A percentile compares a stretch with the other conserved stretches of the same genome.
These are phyloP conservation scores for Glaciozyma martinii DNA, from an alignment of 768 basidiomycete species.

Conservation along the genomic window DNA sequence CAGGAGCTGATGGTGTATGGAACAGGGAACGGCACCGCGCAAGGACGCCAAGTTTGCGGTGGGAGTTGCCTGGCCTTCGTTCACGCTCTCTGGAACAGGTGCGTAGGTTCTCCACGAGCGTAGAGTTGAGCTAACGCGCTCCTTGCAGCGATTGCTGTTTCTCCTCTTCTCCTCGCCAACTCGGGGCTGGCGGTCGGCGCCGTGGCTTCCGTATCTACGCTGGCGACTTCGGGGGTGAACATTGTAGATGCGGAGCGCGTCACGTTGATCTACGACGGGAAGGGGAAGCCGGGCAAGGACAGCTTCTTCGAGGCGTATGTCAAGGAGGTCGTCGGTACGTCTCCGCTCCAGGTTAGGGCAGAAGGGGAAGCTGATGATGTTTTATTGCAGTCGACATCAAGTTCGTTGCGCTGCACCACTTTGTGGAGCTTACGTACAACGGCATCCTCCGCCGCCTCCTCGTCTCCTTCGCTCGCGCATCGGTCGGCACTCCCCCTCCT, in stretches of 20 bases:
- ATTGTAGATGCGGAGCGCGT: constrained; percentile 21
- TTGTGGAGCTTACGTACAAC: constrained; percentile 27
- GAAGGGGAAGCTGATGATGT: background rate
- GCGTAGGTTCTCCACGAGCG: background rate
- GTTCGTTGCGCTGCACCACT: constrained; percentile 24
- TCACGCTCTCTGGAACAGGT: constrained; percentile 20
- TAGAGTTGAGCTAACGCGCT: background rate
- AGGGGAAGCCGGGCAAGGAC: constrained; percentile 24
- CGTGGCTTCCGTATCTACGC: constrained; percentile 10
- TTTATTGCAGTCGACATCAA: constrained; percentile 22
- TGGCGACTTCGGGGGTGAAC: constrained; percentile 21
- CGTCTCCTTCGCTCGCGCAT: constrained; percentile 9
- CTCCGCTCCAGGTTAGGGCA: background rate
- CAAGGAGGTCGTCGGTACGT: constrained; percentile 25
- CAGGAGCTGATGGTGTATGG: background rate
- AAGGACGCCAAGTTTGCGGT: constrained; percentile 16
- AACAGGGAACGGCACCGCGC: background rate
- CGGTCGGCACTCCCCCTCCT: background rate
- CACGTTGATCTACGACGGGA: constrained; percentile 22
- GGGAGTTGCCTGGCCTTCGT: constrained; percentile 28
- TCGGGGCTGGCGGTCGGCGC: constrained; percentile 10
- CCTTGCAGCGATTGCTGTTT: constrained; percentile 13
- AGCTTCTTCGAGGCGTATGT: constrained; percentile 31
- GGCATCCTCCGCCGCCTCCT: constrained; percentile 22
- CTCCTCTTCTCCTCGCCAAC: constrained; percentile 20